A percentile compares a stretch with the other conserved stretches of the same genome.
Conservation (phyloP, 1,284 basidiomycete species). For the Wolfiporia cocos region DNA sequence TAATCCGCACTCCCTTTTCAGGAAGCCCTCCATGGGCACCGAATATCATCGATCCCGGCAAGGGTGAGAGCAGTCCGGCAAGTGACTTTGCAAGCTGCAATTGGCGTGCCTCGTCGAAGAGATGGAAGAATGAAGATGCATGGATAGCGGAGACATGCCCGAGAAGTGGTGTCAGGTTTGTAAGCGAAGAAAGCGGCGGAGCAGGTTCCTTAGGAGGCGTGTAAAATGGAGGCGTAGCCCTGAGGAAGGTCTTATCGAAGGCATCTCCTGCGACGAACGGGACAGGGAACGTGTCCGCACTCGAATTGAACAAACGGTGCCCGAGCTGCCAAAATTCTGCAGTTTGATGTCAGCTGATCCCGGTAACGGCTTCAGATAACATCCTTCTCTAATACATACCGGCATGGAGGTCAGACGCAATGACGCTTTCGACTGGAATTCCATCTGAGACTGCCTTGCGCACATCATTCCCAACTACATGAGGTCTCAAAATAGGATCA, state of each 20-base stretch:
- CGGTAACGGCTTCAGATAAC: not conserved
- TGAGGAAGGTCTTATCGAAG: conserved; percentile 32
- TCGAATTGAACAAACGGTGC: conserved; percentile 27
- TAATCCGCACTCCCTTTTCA: conserved; percentile 15
- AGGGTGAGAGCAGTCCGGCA: conserved; percentile 29
- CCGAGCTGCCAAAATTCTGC: conserved; percentile 9
- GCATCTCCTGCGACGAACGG: conserved; percentile 39
- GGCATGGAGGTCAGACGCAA: not conserved
- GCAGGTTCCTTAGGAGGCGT: conserved; percentile 15
- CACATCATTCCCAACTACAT: conserved; percentile 34
- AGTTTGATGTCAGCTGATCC: too few relatives aligned
- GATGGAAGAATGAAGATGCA: conserved; percentile 42
- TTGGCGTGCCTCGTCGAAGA: conserved; percentile 39
- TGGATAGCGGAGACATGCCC: conserved; percentile 39
- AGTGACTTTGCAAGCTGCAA: conserved; percentile 30
- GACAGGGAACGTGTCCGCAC: conserved; percentile 34
- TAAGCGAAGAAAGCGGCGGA: conserved; percentile 28
- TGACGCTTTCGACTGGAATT: conserved; percentile 6
- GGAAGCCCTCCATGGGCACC: conserved; percentile 22
- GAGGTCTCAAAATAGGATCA: not conserved
- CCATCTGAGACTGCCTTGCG: conserved; percentile 34
- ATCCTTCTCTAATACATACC: not conserved
- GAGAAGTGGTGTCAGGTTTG: conserved; percentile 34
- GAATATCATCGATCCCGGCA: conserved; percentile 30
- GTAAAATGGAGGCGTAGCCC: conserved; percentile 22